Conservation (phyloP, 805 yeast genomes). For the Scheffersomyces amazonensis region DNA sequence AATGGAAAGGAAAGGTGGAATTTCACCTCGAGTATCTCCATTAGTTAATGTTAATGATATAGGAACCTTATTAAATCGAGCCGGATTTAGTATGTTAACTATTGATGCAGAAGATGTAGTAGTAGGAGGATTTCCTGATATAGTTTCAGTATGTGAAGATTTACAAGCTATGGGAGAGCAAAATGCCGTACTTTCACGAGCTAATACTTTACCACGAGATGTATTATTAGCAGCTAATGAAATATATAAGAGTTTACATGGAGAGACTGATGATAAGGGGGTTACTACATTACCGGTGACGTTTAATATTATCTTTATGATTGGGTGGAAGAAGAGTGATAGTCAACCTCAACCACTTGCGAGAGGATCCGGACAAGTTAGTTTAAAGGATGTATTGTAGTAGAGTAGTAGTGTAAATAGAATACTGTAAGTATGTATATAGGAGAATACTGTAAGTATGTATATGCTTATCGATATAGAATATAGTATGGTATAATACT, state of each 20-base stretch:
- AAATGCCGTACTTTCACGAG: constrained; percentile 59
- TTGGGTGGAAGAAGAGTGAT: constrained; percentile 82
- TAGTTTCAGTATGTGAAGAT: constrained; percentile 64
- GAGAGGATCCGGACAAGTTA: constrained; percentile 70
- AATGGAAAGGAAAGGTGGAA: constrained; percentile 72
- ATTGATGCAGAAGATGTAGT: constrained; percentile 82
- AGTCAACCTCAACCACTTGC: constrained; percentile 69
- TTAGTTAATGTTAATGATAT: constrained; percentile 75
- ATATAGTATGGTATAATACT: too few relatives aligned
- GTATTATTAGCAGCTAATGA: constrained; percentile 73
- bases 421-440: too few relatives aligned
- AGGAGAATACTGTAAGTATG: too few relatives aligned
- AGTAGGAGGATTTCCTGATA: constrained; percentile 71
- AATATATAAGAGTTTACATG: constrained; percentile 69
- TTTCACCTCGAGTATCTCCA: constrained; percentile 80
- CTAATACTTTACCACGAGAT: constrained; percentile 47
- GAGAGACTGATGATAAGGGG: constrained; percentile 50
- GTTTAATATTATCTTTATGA: constrained; percentile 74
- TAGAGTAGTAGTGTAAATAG: not conserved
- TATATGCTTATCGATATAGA: too few relatives aligned
- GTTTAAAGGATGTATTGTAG: constrained; percentile 58
- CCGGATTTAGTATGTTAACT: constrained; percentile 77
- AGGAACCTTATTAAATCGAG: constrained; percentile 67
- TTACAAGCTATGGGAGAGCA: constrained; percentile 83
- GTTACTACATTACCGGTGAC: constrained; percentile 68